phyloP scores from a whole-genome alignment of 1,284 basidiomycete genomes.

The Trichosporon coremiiforme region DNA sequence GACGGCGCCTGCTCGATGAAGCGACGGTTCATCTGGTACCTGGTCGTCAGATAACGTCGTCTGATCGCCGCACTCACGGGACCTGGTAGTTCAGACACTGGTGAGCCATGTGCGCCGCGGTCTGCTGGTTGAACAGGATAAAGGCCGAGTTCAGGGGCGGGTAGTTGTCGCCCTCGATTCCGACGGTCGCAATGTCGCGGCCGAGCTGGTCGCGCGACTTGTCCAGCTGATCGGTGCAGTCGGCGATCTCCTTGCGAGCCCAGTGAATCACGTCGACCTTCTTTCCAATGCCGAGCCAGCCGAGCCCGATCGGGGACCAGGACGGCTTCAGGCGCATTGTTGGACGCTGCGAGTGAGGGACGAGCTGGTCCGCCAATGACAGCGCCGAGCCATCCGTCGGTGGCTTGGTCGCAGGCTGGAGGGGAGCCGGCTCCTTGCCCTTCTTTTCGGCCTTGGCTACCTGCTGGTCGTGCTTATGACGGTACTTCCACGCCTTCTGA shows the following conservation, averaged over 20 bases:
- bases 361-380: constrained; percentile 61
- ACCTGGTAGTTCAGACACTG: constrained; percentile 58
- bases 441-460: constrained; percentile 43
- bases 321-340: constrained; percentile 70
- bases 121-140: constrained; percentile 89
- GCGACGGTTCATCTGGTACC: constrained; percentile 63
- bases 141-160: constrained; percentile 79
- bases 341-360: constrained; percentile 73
- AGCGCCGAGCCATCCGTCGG: constrained; percentile 26
- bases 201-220: constrained; percentile 57
- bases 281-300: constrained; percentile 64
- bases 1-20: constrained; percentile 70
- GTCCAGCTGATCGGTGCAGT: constrained; percentile 40
- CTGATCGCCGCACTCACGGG: constrained; percentile 60
- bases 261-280: constrained; percentile 93
- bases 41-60: constrained; percentile 70
- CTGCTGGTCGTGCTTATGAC: constrained; percentile 39
- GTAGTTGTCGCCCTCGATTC: constrained; percentile 58
- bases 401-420: constrained; percentile 42
- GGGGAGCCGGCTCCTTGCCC: constrained; percentile 45
- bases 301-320: constrained; percentile 65
- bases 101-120: constrained; percentile 50
- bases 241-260: constrained; percentile 60
- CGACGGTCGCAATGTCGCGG: constrained; percentile 49
- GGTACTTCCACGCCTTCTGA: constrained; percentile 58